phyloP scores from a whole-genome alignment of 805 yeast genomes.

The Blastobotrys muscicola region DNA sequence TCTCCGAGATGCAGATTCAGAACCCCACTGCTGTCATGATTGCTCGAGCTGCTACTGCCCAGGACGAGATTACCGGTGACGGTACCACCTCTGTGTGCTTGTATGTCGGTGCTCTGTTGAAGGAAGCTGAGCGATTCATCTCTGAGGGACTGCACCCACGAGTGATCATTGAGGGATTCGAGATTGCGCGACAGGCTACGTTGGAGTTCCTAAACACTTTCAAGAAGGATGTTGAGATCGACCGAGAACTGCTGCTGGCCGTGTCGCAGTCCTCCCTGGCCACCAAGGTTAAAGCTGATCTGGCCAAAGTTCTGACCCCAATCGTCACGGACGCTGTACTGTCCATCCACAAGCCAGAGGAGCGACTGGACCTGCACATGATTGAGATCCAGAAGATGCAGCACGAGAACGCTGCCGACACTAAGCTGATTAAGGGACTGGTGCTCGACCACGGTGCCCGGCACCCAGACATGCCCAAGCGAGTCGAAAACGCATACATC shows the following conservation, averaged over 20 bases:
- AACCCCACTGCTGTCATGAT: conserved; percentile 84
- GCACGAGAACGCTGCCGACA: conserved; percentile 76
- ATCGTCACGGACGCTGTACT: conserved; percentile 95
- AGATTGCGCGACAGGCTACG: conserved; percentile 70
- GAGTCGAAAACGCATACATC: conserved; percentile 72
- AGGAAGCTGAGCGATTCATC: conserved; percentile 87
- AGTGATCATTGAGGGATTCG: conserved; percentile 90
- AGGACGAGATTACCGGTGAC: conserved; percentile 98
- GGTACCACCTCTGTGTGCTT: conserved; percentile 95
- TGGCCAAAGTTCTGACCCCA: conserved; percentile 78
- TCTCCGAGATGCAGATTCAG: conserved; percentile 95
- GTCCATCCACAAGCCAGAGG: conserved; percentile 48
- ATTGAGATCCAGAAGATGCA: conserved; percentile 98
- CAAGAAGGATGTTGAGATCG: conserved; percentile 45
- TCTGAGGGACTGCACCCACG: conserved; percentile 96
- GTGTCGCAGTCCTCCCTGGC: conserved; percentile 85
- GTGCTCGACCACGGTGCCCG: conserved; percentile 98
- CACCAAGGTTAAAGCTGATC: conserved; percentile 73
- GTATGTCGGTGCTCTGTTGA: conserved; percentile 86
- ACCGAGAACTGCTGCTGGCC: conserved; percentile 81
- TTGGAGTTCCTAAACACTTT: conserved; percentile 60
- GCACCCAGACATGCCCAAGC: conserved; percentile 97
- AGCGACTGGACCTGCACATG: conserved; percentile 82
- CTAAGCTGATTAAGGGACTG: conserved; percentile 74
- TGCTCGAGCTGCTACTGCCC: conserved; percentile 95